A percentile compares a stretch with the other conserved stretches of the same genome.
phyloP scores from a whole-genome alignment of 768 basidiomycete species.

The Lentinula lateritia region DNA sequence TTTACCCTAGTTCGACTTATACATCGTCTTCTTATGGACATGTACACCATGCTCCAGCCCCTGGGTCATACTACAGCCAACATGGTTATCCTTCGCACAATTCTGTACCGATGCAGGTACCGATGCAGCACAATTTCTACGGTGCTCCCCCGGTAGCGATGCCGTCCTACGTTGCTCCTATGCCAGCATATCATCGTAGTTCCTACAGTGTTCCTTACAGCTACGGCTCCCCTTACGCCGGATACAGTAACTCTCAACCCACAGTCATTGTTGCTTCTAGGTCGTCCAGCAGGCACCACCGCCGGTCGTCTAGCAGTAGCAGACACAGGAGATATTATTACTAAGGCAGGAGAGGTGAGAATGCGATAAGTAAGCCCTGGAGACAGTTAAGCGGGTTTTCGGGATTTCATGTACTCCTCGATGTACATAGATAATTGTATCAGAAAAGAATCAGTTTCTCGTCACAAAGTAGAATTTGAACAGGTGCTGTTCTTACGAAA shows the following conservation, averaged over 20 bases:
- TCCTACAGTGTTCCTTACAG: conserved; percentile 1
- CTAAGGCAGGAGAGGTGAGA: neutral
- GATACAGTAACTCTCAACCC: neutral
- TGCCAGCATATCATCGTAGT: neutral
- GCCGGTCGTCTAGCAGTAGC: neutral
- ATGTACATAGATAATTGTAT: neutral
- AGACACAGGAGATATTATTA: conserved; percentile 3
- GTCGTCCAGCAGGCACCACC: neutral
- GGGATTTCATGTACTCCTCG: neutral
- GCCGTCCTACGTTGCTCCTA: neutral
- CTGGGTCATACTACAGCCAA: neutral
- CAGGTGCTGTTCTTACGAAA: too few relatives aligned
- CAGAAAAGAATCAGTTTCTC: neutral
- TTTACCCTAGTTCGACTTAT: neutral
- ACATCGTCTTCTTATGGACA: neutral
- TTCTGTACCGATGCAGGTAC: neutral
- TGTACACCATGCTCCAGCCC: neutral
- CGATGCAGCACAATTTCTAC: conserved; percentile 5
- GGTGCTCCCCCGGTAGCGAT: neutral
- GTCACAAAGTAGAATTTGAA: neutral
- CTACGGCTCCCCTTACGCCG: neutral
- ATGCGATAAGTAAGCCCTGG: too few relatives aligned
- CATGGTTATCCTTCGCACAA: neutral
- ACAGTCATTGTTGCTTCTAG: neutral
- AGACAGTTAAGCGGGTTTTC: neutral